A percentile compares a stretch with the other conserved stretches of the same genome.
Conservation (phyloP, 495 filamentous ascomycete species). For the Podospora comata region DNA sequence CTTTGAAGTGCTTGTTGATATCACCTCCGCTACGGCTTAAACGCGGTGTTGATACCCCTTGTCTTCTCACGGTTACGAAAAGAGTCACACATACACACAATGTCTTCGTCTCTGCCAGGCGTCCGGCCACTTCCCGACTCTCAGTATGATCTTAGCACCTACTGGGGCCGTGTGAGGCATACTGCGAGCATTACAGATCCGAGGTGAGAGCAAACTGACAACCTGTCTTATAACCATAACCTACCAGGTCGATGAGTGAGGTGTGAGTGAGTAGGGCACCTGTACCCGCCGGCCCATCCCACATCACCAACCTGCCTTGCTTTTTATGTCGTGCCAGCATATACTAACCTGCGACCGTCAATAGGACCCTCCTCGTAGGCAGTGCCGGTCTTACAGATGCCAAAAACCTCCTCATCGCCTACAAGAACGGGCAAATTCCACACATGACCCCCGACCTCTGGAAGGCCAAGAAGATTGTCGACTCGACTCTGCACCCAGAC, state of each 20-base stretch:
- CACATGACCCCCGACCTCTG: constrained; percentile 88
- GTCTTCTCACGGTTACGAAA: background rate
- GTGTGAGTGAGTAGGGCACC: background rate
- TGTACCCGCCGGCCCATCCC: background rate
- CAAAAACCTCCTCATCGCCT: constrained; percentile 69
- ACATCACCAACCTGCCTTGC: background rate
- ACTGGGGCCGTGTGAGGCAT: constrained; percentile 92
- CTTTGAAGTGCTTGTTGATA: background rate
- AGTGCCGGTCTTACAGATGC: constrained; percentile 74
- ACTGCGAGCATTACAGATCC: constrained; percentile 88
- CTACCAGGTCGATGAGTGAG: constrained; percentile 5
- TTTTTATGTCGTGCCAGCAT: background rate
- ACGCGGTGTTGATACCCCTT: background rate
- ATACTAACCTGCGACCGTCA: constrained; percentile 2
- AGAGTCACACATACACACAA: constrained; percentile 34
- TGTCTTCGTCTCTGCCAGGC: constrained; percentile 90
- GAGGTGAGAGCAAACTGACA: constrained; percentile 65
- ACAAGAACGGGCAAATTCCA: constrained; percentile 74
- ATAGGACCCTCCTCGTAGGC: constrained; percentile 78
- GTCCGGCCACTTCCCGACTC: constrained; percentile 81
- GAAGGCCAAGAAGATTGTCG: constrained; percentile 93
- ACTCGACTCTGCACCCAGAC: constrained; percentile 94
- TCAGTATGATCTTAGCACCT: constrained; percentile 86
- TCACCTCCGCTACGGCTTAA: background rate
- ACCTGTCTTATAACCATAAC: background rate